A percentile compares a stretch with the other conserved stretches of the same genome.
Conservation (phyloP, 148 eudicot species). For the Fagopyrum esculentum region DNA sequence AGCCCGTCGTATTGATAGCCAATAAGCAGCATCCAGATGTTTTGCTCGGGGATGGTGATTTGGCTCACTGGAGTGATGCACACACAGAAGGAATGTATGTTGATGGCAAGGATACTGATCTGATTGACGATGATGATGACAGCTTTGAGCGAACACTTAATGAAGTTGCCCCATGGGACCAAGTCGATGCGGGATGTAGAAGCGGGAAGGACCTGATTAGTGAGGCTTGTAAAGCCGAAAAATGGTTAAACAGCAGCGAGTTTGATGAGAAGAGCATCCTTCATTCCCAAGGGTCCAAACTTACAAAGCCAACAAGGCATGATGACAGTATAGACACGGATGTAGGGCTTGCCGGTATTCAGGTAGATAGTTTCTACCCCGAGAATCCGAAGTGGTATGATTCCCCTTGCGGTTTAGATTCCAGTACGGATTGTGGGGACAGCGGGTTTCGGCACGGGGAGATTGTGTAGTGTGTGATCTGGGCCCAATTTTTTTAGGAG, state of each 20-base stretch:
- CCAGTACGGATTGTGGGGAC: conserved; percentile 68
- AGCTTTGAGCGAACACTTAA: conserved; percentile 79
- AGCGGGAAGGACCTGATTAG: conserved; percentile 53
- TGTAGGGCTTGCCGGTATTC: conserved; percentile 71
- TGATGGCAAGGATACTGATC: conserved; percentile 55
- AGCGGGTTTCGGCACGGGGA: conserved; percentile 63
- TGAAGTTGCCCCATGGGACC: conserved; percentile 80
- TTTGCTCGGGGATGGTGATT: conserved; percentile 61
- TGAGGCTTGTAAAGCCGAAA: conserved; percentile 68
- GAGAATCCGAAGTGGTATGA: conserved; percentile 94
- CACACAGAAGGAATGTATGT: conserved; percentile 54
- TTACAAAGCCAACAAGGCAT: conserved; percentile 61
- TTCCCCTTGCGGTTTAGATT: conserved; percentile 89
- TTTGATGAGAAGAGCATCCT: conserved; percentile 82
- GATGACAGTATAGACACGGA: conserved; percentile 62
- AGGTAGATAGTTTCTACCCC: conserved; percentile 82
- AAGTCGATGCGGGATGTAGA: conserved; percentile 56
- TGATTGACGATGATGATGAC: conserved; percentile 85
- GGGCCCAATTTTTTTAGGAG: conserved; percentile 24
- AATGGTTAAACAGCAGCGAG: conserved; percentile 61
- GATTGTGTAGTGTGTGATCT: conserved; percentile 38
- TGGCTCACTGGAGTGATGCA: conserved; percentile 67
- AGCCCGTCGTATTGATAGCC: conserved; percentile 43
- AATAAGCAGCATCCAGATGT: conserved; percentile 49
- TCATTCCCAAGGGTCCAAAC: conserved; percentile 53